Base-by-base conservation (phyloP, 1,139 yeast genomes). In the Meyerozyma sp. region DNA sequence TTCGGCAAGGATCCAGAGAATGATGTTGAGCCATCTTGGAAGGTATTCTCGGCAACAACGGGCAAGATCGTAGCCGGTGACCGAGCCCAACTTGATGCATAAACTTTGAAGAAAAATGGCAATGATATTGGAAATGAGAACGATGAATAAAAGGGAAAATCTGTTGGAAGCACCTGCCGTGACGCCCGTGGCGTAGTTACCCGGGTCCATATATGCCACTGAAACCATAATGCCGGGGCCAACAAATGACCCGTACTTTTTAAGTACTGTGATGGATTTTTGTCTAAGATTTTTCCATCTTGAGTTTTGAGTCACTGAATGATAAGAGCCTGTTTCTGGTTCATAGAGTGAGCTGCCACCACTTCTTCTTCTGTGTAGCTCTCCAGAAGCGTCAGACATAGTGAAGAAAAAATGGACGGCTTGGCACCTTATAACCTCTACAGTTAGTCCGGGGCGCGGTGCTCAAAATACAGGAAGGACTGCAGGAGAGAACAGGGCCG, bases 161-260 rank as follows among this genome's bases (percentile, higher is more conserved):
- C 71, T 63, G 52, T 83, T 81, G 30, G 79, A 61, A 0, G 94
- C 87, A 52, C 95, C 95, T 0, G 93, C 94, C 8, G 82, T 70
- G 9, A 84, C 81, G 50, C 84, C 89, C 0, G 95, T 84, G 28
- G 94, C 80, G 61, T 86, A 86, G 63, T 86, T 86, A 59, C 95
- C 95, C 1, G 95, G 94, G 59, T 85, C 94, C 79, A 84, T 82
- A 56, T 85, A 85, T 0, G 93, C 90, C 30, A 85, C 91, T 34
- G 85, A 70, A 16, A 86, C 82, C 79, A 85, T 77, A 40, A 85
- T 62, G 0, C 93, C 93, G 0, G 93, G 93, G 0, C 93, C 93
- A n/a, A 84, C 64, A 51, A 84, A 86, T 28, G 75, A 66, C 40
- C 73, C 61, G 53, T 81, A 84, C 53, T 81, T 82, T 25, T 45